Conservation (phyloP, 2,329 filamentous ascomycete species). For the Alternaria alternata region DNA sequence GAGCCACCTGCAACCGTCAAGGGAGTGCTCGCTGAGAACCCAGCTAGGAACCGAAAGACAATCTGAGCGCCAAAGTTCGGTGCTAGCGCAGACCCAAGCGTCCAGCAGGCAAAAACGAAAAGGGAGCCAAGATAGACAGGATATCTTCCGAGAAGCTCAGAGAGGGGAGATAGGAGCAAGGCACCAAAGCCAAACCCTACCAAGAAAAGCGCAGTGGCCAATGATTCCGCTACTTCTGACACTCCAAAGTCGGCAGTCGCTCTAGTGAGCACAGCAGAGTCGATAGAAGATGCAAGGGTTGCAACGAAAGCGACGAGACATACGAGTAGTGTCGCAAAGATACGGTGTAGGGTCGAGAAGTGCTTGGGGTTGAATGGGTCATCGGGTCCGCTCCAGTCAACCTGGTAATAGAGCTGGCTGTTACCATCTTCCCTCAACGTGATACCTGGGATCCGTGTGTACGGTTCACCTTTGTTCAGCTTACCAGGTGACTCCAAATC, state of each 20-base stretch:
- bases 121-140: slow-evolving; percentile 50
- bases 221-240: slow-evolving; percentile 53
- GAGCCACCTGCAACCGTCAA: slow-evolving; percentile 32
- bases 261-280: slow-evolving; percentile 58
- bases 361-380: slow-evolving; percentile 12
- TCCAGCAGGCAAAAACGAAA: slow-evolving; percentile 42
- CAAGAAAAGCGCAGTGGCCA: slow-evolving; percentile 59
- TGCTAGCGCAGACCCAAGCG: slow-evolving; percentile 43
- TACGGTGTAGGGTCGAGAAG: slow-evolving; percentile 11
- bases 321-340: slow-evolving; percentile 12
- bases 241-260: slow-evolving; percentile 60
- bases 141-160: slow-evolving; percentile 54
- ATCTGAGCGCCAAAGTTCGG: slow-evolving; percentile 60
- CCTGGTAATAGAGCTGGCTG: slow-evolving; percentile 10
- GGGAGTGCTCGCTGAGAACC: slow-evolving; percentile 55
- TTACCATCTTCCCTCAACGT: slow-evolving; percentile 11
- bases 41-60: slow-evolving; percentile 59
- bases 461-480: slow-evolving; percentile 5
- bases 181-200: slow-evolving; percentile 58
- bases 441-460: slow-evolving; percentile 9
- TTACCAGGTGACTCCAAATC: neutral
- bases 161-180: slow-evolving; percentile 55
- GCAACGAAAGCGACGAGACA: slow-evolving; percentile 59
- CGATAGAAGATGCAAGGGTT: slow-evolving; percentile 62
- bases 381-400: slow-evolving; percentile 10